Evolutionary conservation across 2,329 filamentous ascomycete species (phyloP), one percentile per base, ranked within the genome.

Genomic region (Drechslera avenae): DNA sequence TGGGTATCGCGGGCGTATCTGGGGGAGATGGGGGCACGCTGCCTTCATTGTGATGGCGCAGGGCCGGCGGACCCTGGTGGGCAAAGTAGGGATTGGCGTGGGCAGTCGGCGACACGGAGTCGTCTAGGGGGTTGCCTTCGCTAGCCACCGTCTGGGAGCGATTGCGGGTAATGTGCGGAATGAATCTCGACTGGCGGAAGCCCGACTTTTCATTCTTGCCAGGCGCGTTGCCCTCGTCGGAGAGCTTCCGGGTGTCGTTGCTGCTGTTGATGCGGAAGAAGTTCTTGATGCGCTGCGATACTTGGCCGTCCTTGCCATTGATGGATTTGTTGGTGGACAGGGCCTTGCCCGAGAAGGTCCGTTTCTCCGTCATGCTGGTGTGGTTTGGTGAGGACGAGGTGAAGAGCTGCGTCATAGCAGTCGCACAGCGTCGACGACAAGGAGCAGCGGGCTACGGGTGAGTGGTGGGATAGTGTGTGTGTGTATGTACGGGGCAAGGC

Each of bases 11-110:
- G 16, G 93, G 92, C 1, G 91, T 96, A 72, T 96, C 91, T 36
- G 93, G 91, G 23, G 94, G 93, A 55, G 92, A 96, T 10, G 91
- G 91, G 12, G 94, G 92, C 30, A 96, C 89, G 59, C 91, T 97
- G 68, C 88, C 90, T 63, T 94, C 91, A 74, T 97, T 96, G 78
- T 95, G 91, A 78, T 99, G 94, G 70, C 93, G 88, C 65, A 97
- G 80, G 59, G 90, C 90, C 3, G 94, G 94, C 64, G 91, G 91
- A 50, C 94, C 94, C 76, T 99, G 94, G 73, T 97, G 94, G 61
- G 87, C 89, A 75, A 97, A 99, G 77, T 99, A 99, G 14, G 94
- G 94, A 73, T 99, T 99, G 59, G 91, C 93, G 69, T 93, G 86
- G 43, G 92, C 93, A 4, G 91, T 97, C 19, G 94, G 94, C 69